These are phyloP conservation scores for Fraxinus baroniana DNA, from an alignment of 305 asterid species.

Conservation along the genomic window DNA sequence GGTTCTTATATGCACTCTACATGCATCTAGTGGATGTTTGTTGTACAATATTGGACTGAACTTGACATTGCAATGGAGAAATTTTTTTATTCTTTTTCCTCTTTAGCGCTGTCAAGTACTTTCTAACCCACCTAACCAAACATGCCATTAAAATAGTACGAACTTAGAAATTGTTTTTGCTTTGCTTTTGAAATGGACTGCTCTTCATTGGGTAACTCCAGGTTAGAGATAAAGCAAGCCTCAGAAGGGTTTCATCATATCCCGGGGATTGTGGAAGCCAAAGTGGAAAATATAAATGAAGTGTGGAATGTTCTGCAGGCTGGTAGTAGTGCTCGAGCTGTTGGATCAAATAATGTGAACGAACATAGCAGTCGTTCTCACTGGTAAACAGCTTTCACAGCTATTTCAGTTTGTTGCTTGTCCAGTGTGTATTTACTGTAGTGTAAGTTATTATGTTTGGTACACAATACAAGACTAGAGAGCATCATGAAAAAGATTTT, in stretches of 20 bases:
- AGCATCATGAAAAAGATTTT: background rate
- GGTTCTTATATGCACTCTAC: constrained; percentile 16
- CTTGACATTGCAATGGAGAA: background rate
- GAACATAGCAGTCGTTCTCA: constrained; percentile 99
- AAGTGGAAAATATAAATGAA: constrained; percentile 66
- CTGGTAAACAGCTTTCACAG: constrained; percentile 50
- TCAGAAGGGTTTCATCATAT: constrained; percentile 87
- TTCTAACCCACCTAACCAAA: background rate
- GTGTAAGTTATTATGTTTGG: background rate
- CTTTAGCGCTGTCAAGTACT: background rate
- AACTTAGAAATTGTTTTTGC: background rate
- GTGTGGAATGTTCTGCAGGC: constrained; percentile 94
- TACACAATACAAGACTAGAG: background rate
- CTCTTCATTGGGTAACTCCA: constrained; percentile 27
- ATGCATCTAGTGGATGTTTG: background rate
- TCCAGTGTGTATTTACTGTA: background rate
- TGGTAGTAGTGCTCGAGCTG: constrained; percentile 91
- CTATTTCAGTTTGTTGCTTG: background rate
- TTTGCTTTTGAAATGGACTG: background rate
- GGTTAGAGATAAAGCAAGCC: constrained; percentile 96
- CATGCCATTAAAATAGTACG: background rate
- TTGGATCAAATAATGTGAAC: constrained; percentile 92
- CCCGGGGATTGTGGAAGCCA: constrained; percentile 91
- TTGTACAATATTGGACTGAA: background rate
- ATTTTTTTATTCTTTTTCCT: background rate